Conservation (phyloP, 2,329 filamentous ascomycete genomes). For the Colletotrichum cereale region DNA sequence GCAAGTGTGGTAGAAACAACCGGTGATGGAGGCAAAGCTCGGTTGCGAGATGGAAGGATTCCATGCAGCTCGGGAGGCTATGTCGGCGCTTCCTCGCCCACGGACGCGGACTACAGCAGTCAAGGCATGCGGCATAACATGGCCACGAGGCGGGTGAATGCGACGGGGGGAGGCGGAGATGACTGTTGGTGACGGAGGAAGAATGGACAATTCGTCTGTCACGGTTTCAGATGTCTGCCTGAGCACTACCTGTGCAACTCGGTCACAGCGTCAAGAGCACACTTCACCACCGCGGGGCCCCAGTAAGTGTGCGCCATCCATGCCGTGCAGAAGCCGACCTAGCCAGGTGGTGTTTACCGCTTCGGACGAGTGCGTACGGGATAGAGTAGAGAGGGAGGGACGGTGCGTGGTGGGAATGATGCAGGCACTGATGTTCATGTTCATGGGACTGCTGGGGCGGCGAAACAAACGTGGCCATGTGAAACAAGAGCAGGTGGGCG, state of each 20-base stretch:
- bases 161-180: constrained; percentile 6
- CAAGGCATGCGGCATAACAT: constrained; percentile 30
- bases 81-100: constrained; percentile 39
- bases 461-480: constrained; percentile 40
- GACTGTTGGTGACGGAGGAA: constrained; percentile 31
- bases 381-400: constrained; percentile 30
- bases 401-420: constrained; percentile 28
- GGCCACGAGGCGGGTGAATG: constrained; percentile 31
- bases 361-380: constrained; percentile 31
- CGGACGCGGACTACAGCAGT: constrained; percentile 31
- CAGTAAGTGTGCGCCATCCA: constrained; percentile 22
- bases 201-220: constrained; percentile 40
- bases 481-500: constrained; percentile 39
- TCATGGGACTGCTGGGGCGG: constrained; percentile 22
- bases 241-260: constrained; percentile 31
- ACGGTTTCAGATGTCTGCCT: constrained; percentile 40
- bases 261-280: constrained; percentile 34
- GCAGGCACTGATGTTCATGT: constrained; percentile 33
- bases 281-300: constrained; percentile 17
- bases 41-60: constrained; percentile 39
- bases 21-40: constrained; percentile 31
- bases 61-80: constrained; percentile 38
- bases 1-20: constrained; percentile 3
- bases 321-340: constrained; percentile 31
- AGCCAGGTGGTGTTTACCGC: constrained; percentile 29